Percentiles rank a stretch among this genome's conserved stretches.
These are phyloP conservation scores for Coemansia sp. DNA, from an alignment of 192 early-diverging fungal genomes.

Conservation along the genomic window DNA sequence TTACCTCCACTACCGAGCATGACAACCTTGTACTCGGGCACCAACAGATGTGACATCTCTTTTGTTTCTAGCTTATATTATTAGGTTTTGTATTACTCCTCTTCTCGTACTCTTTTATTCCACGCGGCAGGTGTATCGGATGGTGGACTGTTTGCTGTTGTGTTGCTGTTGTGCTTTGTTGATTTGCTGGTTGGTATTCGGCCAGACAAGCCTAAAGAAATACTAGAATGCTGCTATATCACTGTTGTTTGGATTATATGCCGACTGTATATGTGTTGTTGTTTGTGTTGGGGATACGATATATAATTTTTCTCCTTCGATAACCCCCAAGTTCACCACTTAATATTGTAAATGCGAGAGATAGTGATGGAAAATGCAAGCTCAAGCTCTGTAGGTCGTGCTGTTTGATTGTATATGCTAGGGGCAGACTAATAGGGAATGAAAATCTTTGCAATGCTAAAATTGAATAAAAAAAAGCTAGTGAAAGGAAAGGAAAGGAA, in stretches of 20 bases:
- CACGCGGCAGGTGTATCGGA: neutral
- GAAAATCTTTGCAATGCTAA: neutral
- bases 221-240: neutral
- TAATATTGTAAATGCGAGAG: neutral
- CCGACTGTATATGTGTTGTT: neutral
- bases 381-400: too few species aligned
- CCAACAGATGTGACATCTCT: conserved; percentile 45
- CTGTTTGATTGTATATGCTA: too few species aligned
- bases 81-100: too few species aligned
- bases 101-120: too few species aligned
- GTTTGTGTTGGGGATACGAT: neutral
- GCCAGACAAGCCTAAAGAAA: conserved; percentile 6
- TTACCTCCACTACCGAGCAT: conserved; percentile 91
- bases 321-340: too few species aligned
- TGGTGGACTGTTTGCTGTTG: neutral
- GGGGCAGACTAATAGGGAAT: too few species aligned
- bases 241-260: neutral
- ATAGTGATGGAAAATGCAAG: too few species aligned
- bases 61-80: neutral
- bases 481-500: neutral
- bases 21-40: conserved; percentile 93
- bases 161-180: neutral
- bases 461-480: conserved; percentile 1
- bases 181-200: neutral
- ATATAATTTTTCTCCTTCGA: too few species aligned